Base-by-base conservation (phyloP, 331 rosid species). In the Prunus yedoensis region DNA sequence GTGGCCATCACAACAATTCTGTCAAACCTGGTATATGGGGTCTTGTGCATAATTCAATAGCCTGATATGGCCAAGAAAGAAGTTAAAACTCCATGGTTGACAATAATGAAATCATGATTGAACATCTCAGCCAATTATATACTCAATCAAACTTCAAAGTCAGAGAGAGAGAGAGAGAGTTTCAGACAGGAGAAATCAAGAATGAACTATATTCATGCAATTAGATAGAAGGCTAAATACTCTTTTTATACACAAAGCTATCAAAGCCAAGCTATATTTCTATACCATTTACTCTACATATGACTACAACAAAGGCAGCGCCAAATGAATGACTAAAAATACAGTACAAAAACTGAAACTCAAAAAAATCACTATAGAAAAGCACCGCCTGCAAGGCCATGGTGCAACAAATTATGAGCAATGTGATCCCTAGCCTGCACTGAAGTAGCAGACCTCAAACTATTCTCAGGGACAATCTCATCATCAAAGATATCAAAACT, bases 361-460 rank as follows among this genome's bases (percentile, higher is more conserved):
- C 0, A 61, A 62, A 25, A 10, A 50, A n/a, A 8, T 35, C 4
- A 30, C 78, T 78, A 85, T 45, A 78, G 79, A 75, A 85, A 91
- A 54, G 68, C 47, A 13, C 80, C 73, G 71, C 90, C 89, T 3
- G 87, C 93, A 21, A 84, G 85, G 52, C 91, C 87, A 84, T 80
- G 87, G 83, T 91, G 96, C 18, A 91, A 74, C 87, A 91, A 73
- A 75, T 85, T 77, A 62, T 91, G 91, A 32, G 96, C 91, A 28
- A 91, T 91, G 45, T 73, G 80, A 68, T 91, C 97, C 41, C 97
- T 87, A 10, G 88, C 89, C 58, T 86, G 88, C 12, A 35, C 60
- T 0, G 92, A 66, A 58, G 14, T 32, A 2, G 21, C 73, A n/a
- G 94, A 87, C 14, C 87, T 70, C 3, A 78, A 0, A 5, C 71